phyloP scores from a whole-genome alignment of 768 basidiomycete species.

The Suillus weaverae region DNA sequence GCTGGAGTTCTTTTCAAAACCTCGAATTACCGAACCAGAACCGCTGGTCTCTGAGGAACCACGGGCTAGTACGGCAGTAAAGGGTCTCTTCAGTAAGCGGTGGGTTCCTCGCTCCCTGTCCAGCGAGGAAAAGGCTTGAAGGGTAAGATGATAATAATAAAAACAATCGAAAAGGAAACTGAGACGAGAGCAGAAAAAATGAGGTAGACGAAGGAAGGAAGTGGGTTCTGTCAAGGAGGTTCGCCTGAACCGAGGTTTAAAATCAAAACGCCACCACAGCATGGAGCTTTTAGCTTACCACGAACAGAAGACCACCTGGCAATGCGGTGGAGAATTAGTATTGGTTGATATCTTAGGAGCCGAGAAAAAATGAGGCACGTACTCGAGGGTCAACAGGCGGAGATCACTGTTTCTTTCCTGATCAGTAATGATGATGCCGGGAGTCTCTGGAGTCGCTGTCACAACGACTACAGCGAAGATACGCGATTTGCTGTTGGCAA shows the following conservation, averaged over 20 bases:
- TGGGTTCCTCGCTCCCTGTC: conserved; percentile 66
- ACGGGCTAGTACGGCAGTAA: conserved; percentile 58
- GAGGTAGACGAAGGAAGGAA: background rate
- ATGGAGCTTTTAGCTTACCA: conserved; percentile 46
- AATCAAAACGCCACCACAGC: conserved; percentile 9
- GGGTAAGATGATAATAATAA: conserved; percentile 30
- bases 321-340: conserved; percentile 18
- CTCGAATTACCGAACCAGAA: conserved; percentile 68
- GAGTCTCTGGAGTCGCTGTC: conserved; percentile 42
- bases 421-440: conserved; percentile 65
- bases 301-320: conserved; percentile 77
- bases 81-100: conserved; percentile 53
- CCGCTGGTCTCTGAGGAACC: conserved; percentile 72
- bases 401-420: conserved; percentile 78
- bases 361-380: conserved; percentile 32
- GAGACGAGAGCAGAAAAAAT: conserved; percentile 13
- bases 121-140: conserved; percentile 65
- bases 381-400: conserved; percentile 81
- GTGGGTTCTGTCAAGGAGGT: conserved; percentile 66
- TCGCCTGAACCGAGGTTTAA: conserved; percentile 52
- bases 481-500: conserved; percentile 7
- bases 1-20: conserved; percentile 32
- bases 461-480: conserved; percentile 25
- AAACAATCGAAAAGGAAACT: conserved; percentile 11
- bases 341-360: conserved; percentile 9